Base-by-base conservation (phyloP, 1,139 yeast genomes). In the Magnusiomyces ingens region DNA sequence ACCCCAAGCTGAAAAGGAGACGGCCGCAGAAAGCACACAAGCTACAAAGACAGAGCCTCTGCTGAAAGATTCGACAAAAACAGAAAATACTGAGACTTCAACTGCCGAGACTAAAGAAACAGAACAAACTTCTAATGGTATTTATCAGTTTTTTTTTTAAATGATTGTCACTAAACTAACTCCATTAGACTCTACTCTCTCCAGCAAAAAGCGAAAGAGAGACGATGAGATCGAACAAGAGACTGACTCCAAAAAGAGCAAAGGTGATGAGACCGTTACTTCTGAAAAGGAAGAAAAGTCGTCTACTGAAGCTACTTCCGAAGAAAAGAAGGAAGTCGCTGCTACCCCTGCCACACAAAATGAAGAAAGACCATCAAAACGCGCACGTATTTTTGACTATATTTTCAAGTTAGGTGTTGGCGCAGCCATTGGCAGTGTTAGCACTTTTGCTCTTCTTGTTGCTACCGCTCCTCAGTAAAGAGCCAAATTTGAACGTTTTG, bases 371-470 rank as follows among this genome's bases (percentile, higher is more conserved):
- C 35, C 19, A 21, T 22, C 45, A 19, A 45, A 45, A n/a, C n/a
- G 19, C 6, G 22, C 49, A 10, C 49, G 49, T 18, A 18, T 45
- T 12, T 12, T 13, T 15, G 40, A 37, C 36, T 32, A 45, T 17
- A n/a, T 52, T 8, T 29, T 42, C 18, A 51, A 52, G 29, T 51
- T 56, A 29, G 55, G 60, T 12, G 53, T 57, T 12, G 62, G 60
- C 11, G 61, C 62, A 6, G 53, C 58, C 3, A 55, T 62, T n/a
- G 65, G 66, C 19, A 55, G 63, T 17, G 55, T 46, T 10, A 40
- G 53, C n/a, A 50, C 49, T 1, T 44, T 50, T 15, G 50, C 41
- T 13, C 35, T 26, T 4, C 40, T 50, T 15, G 44, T 50, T 19
- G 50, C 49, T 40, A 32, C 48, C 6, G 53, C 45, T n/a, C 45